Conservation (phyloP, 345 rosid genomes). For the Toxicodendron radicans region DNA sequence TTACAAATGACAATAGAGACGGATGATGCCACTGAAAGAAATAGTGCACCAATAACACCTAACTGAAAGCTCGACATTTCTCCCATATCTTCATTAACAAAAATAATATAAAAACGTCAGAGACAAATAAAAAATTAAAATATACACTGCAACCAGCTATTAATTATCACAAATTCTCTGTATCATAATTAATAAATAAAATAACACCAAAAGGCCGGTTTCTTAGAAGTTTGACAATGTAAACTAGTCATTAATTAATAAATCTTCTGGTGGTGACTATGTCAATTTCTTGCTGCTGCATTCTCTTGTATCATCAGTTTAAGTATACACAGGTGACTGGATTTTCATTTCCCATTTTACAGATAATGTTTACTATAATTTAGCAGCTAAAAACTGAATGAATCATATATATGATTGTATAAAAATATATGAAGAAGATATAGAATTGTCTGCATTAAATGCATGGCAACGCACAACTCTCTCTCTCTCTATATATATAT, state of each 20-base stretch:
- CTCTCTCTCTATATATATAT: too few relatives aligned
- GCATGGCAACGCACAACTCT: not conserved
- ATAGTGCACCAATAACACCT: slow-evolving; percentile 90
- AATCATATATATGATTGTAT: not conserved
- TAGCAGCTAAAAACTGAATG: not conserved
- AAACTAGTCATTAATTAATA: not conserved
- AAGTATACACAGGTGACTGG: not conserved
- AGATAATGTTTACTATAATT: not conserved
- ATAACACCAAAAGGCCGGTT: not conserved
- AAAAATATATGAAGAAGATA: not conserved
- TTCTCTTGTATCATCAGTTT: not conserved
- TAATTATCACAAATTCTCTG: not conserved
- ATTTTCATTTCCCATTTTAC: not conserved
- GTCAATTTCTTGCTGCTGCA: not conserved
- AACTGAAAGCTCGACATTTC: slow-evolving; percentile 80
- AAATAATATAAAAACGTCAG: not conserved
- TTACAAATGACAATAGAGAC: slow-evolving; percentile 99
- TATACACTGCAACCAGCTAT: not conserved
- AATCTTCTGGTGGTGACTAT: not conserved
- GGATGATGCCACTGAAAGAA: slow-evolving; percentile 94
- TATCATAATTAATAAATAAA: not conserved
- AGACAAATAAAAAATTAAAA: not conserved
- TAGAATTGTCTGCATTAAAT: too few relatives aligned
- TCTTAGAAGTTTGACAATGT: not conserved
- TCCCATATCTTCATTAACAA: slow-evolving; percentile 54